Evolutionary conservation across 306 rosid species (phyloP).

Genomic region (Dalbergia cultrata): DNA sequence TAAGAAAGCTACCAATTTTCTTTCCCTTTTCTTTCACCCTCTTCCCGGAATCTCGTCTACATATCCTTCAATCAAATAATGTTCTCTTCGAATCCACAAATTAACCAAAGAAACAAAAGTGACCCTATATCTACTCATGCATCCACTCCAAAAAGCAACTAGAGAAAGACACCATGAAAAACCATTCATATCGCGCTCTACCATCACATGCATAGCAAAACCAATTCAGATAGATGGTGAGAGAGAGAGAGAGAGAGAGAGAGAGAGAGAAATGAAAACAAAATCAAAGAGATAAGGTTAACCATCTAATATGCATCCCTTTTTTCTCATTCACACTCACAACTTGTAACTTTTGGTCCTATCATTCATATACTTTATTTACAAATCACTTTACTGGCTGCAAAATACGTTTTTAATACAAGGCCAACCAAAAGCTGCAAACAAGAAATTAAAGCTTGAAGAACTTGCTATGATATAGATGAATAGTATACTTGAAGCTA

Average conservation of each 20-base stretch:
- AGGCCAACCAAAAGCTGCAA: constrained; percentile 52
- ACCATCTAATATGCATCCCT: constrained; percentile 44
- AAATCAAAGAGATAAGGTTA: constrained; percentile 45
- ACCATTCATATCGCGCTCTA: constrained; percentile 21
- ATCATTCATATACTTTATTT: constrained; percentile 52
- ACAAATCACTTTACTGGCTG: constrained; percentile 48
- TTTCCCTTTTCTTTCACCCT: constrained; percentile 19
- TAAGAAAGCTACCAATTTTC: constrained; percentile 39
- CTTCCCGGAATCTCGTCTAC: constrained; percentile 50
- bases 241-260: background rate
- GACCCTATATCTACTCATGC: constrained; percentile 55
- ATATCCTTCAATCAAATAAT: constrained; percentile 42
- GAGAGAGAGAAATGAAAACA: constrained; percentile 17
- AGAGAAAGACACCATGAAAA: constrained; percentile 40
- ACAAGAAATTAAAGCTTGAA: background rate
- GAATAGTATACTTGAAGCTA: constrained; percentile 1
- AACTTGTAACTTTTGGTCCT: constrained; percentile 43
- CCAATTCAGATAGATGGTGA: constrained; percentile 40
- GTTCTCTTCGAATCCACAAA: constrained; percentile 30
- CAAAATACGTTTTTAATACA: constrained; percentile 47
- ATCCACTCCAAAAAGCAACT: constrained; percentile 58
- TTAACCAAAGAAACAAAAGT: constrained; percentile 49
- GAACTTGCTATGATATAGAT: constrained; percentile 13
- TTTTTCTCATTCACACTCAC: constrained; percentile 48
- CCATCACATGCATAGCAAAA: constrained; percentile 47